A percentile compares a stretch with the other conserved stretches of the same genome.
These are phyloP conservation scores for Baudoinia panamericana DNA, from an alignment of 495 filamentous ascomycete genomes.

Conservation along the genomic window DNA sequence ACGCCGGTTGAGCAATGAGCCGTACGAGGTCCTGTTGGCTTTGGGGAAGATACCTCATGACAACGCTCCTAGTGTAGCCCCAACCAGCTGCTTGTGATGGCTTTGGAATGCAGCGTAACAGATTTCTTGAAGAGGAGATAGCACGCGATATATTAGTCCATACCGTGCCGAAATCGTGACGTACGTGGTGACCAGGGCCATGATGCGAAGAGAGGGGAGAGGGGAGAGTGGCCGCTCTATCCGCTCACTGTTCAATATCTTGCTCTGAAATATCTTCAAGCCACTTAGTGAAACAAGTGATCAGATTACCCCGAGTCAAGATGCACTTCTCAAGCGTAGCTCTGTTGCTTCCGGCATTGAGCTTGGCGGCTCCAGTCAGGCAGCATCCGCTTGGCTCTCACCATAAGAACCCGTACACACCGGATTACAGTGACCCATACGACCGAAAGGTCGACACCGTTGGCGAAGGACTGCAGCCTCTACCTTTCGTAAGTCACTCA, in stretches of 20 bases:
- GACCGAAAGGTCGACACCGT: conserved; percentile 44
- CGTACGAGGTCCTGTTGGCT: too few relatives aligned
- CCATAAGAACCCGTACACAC: conserved; percentile 28
- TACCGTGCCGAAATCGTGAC: too few relatives aligned
- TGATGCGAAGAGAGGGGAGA: too few relatives aligned
- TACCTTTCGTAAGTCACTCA: conserved; percentile 35
- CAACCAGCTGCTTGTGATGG: too few relatives aligned
- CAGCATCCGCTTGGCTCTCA: conserved; percentile 30
- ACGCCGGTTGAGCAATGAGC: too few relatives aligned
- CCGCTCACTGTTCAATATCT: not conserved
- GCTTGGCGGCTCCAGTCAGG: conserved; percentile 23
- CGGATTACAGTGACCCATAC: conserved; percentile 35
- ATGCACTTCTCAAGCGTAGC: conserved; percentile 9
- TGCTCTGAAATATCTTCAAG: not conserved
- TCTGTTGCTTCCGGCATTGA: conserved; percentile 10
- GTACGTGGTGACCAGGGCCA: too few relatives aligned
- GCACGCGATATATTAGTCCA: too few relatives aligned
- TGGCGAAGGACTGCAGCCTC: conserved; percentile 43
- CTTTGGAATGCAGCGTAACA: too few relatives aligned
- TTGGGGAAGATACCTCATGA: too few relatives aligned
- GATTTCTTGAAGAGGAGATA: too few relatives aligned
- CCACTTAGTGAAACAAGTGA: not conserved
- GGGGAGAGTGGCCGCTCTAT: too few relatives aligned
- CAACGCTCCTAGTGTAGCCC: too few relatives aligned
- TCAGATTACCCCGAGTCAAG: conserved; percentile 2